phyloP scores from a whole-genome alignment of 2,329 filamentous ascomycete species.

The Aspergillus ochraceoroseus region DNA sequence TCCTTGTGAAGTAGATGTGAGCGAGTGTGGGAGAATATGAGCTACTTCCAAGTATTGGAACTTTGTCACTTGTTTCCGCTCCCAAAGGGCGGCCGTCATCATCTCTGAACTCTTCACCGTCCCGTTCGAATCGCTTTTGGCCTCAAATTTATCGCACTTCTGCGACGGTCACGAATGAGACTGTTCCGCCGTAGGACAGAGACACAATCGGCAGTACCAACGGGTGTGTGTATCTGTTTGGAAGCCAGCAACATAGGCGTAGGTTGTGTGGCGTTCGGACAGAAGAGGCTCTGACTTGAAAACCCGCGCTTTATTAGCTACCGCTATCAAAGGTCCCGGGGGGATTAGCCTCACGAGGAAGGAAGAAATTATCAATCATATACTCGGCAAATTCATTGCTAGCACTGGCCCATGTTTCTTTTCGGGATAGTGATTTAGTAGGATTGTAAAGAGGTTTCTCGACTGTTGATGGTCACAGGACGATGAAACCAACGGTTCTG shows the following conservation, averaged over 20 bases:
- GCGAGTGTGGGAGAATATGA: conserved; percentile 22
- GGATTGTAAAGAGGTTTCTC: not conserved
- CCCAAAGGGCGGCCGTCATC: conserved; percentile 19
- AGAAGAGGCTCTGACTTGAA: not conserved
- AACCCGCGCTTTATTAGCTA: not conserved
- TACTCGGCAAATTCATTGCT: conserved; percentile 1
- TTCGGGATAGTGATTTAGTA: not conserved
- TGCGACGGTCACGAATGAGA: conserved; percentile 3
- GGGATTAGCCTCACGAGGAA: not conserved
- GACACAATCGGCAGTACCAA: not conserved
- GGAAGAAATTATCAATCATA: conserved; percentile 3
- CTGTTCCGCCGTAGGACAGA: not conserved
- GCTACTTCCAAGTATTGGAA: conserved; percentile 22
- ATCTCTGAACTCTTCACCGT: conserved; percentile 15
- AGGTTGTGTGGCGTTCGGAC: conserved; percentile 1
- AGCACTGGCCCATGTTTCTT: not conserved
- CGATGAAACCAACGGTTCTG: too few relatives aligned
- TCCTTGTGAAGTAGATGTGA: conserved; percentile 17
- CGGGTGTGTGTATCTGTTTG: not conserved
- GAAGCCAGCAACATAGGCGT: not conserved
- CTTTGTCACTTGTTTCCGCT: conserved; percentile 10
- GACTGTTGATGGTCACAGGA: too few relatives aligned
- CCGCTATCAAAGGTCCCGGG: not conserved
- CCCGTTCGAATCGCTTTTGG: not conserved
- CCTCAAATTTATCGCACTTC: conserved; percentile 5